Conservation (phyloP, 352 stramenopile species). For the Phytophthora crassamura region DNA sequence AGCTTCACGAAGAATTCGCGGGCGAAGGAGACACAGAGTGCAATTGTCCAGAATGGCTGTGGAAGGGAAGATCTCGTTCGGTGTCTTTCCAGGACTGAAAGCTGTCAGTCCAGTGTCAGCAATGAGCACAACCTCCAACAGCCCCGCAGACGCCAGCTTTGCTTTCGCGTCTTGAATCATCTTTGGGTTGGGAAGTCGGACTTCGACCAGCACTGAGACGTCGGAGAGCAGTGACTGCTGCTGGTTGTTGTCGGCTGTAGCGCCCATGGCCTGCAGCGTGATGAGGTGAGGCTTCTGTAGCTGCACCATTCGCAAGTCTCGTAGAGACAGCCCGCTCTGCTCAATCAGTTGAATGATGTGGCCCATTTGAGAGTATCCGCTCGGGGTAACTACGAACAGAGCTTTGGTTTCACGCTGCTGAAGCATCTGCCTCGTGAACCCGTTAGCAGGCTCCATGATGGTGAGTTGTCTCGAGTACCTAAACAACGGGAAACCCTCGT, state of each 20-base stretch:
- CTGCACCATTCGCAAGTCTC: conserved; percentile 58
- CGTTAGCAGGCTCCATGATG: conserved; percentile 73
- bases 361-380: conserved; percentile 58
- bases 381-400: conserved; percentile 59
- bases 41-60: conserved; percentile 76
- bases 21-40: conserved; percentile 64
- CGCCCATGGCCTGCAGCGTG: conserved; percentile 21
- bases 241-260: conserved; percentile 19
- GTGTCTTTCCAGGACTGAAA: conserved; percentile 10
- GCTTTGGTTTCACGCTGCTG: conserved; percentile 43
- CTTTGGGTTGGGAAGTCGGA: conserved; percentile 37
- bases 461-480: conserved; percentile 83
- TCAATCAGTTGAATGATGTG: conserved; percentile 56
- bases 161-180: conserved; percentile 11
- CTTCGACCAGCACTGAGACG: conserved; percentile 61
- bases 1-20: conserved; percentile 66
- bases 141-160: conserved; percentile 5
- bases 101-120: conserved; percentile 32
- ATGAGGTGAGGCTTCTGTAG: conserved; percentile 47
- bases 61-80: conserved; percentile 28
- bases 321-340: conserved; percentile 39
- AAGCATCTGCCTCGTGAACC: conserved; percentile 56
- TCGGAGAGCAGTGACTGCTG: conserved; percentile 43
- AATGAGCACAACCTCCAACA: conserved; percentile 34
- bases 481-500: not conserved